phyloP scores from a whole-genome alignment of 2,329 filamentous ascomycete species.

The Daldinia sp. region DNA sequence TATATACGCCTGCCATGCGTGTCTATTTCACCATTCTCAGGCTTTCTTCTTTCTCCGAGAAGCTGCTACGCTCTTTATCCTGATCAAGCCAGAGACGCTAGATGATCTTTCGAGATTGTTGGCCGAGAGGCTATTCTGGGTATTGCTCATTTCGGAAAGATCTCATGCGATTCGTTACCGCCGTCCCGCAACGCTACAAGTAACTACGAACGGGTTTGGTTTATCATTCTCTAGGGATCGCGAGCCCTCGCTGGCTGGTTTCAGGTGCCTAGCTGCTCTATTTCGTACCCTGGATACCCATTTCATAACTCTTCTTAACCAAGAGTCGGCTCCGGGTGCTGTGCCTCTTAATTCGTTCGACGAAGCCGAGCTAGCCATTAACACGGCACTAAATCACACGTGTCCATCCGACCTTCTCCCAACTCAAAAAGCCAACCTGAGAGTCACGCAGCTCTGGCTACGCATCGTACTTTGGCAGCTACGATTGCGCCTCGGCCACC shows the following conservation, averaged over 20 bases:
- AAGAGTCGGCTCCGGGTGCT: constrained; percentile 52
- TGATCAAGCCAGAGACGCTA: constrained; percentile 52
- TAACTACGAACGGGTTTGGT: constrained; percentile 54
- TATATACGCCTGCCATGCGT: constrained; percentile 59
- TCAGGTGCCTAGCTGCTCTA: constrained; percentile 56
- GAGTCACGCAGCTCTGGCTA: constrained; percentile 61
- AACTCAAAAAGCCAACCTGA: constrained; percentile 60
- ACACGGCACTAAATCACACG: constrained; percentile 53
- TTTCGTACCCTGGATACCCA: constrained; percentile 58
- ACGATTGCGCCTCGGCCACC: constrained; percentile 57
- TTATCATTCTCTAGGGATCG: constrained; percentile 44
- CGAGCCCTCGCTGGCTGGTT: constrained; percentile 53
- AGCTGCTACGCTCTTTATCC: constrained; percentile 56
- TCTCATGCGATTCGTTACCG: constrained; percentile 61
- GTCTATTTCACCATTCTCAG: constrained; percentile 58
- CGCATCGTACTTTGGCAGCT: constrained; percentile 61
- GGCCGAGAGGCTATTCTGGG: constrained; percentile 58
- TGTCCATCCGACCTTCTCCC: constrained; percentile 52
- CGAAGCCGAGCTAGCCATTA: constrained; percentile 54
- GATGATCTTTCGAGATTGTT: constrained; percentile 44
- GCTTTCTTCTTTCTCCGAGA: constrained; percentile 61
- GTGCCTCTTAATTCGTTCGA: constrained; percentile 53
- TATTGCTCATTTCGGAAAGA: constrained; percentile 58
- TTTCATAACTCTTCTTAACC: constrained; percentile 58
- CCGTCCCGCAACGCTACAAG: constrained; percentile 58